Evolutionary conservation across 75 land plant species (phyloP).

Genomic region (Sequoia sempervirens): DNA sequence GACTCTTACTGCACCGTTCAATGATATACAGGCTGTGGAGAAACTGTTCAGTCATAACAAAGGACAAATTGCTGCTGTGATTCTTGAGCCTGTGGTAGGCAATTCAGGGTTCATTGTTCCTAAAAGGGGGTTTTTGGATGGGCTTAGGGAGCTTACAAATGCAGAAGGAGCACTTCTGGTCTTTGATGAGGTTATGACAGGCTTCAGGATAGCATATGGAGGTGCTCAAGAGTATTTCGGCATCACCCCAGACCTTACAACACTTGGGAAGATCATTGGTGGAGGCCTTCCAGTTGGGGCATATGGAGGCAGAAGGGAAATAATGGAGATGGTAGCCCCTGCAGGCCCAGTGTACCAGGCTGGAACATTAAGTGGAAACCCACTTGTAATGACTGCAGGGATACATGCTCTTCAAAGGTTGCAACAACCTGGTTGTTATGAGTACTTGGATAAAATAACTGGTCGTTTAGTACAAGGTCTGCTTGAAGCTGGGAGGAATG

Average conservation of each 20-base stretch:
- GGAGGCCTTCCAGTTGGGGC: conserved; percentile 99
- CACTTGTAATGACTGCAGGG: conserved; percentile 98
- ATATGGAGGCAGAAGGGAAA: conserved; percentile 88
- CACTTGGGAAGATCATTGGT: conserved; percentile 95
- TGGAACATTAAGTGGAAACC: conserved; percentile 97
- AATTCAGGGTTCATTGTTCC: conserved; percentile 89
- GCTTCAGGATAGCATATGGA: conserved; percentile 89
- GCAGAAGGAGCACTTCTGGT: conserved; percentile 66
- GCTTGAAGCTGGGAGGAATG: conserved; percentile 63
- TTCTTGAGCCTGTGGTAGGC: conserved; percentile 97
- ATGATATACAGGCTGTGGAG: conserved; percentile 67
- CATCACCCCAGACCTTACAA: conserved; percentile 87
- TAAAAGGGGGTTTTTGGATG: conserved; percentile 54
- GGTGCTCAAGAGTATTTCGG: conserved; percentile 98
- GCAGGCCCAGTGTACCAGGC: conserved; percentile 99
- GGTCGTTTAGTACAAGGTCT: conserved; percentile 64
- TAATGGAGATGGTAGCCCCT: conserved; percentile 99
- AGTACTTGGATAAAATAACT: conserved; percentile 76
- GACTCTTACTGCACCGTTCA: conserved; percentile 80
- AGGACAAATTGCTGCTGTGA: conserved; percentile 86
- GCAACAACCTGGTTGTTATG: conserved; percentile 69
- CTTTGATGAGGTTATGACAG: conserved; percentile 98
- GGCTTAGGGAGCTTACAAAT: conserved; percentile 55
- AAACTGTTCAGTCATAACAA: conserved; percentile 55
- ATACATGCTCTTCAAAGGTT: conserved; percentile 81